Conservation (phyloP, 331 rosid genomes). For the Cydonia oblonga region DNA sequence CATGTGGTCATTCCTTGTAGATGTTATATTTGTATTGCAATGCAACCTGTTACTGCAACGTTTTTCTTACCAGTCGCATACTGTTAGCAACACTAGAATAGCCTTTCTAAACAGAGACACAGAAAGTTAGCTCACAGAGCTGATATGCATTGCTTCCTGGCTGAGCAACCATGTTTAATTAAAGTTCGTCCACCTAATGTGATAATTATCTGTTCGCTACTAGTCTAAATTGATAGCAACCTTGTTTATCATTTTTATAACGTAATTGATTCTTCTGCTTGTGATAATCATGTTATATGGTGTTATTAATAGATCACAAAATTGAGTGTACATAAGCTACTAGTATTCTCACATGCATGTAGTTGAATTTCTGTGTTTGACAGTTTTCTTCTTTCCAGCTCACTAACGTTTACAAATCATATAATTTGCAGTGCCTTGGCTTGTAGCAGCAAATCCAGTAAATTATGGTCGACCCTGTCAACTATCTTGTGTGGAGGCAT, state of each 20-base stretch:
- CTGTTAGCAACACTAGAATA: not conserved
- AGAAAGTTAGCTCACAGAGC: not conserved
- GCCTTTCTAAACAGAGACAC: not conserved
- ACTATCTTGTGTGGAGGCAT: slow-evolving; percentile 96
- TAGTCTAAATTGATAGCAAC: not conserved
- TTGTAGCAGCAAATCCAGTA: slow-evolving; percentile 94
- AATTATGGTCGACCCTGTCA: slow-evolving; percentile 93
- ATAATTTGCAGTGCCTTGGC: slow-evolving; percentile 77
- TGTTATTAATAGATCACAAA: not conserved
- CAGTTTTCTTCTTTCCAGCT: not conserved
- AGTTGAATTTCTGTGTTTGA: not conserved
- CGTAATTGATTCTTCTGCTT: not conserved
- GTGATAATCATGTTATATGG: not conserved
- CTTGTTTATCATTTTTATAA: not conserved
- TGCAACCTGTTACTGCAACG: not conserved
- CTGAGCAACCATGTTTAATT: not conserved
- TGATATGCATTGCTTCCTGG: not conserved
- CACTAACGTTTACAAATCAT: slow-evolving; percentile 6
- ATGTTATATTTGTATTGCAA: not conserved
- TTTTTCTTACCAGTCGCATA: not conserved
- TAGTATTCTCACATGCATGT: not conserved
- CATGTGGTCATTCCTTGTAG: not conserved
- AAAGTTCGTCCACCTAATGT: not conserved
- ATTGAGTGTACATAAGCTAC: not conserved
- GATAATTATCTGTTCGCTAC: not conserved